Conservation (phyloP, 768 basidiomycete genomes). For the Tremella yokohamensis region DNA sequence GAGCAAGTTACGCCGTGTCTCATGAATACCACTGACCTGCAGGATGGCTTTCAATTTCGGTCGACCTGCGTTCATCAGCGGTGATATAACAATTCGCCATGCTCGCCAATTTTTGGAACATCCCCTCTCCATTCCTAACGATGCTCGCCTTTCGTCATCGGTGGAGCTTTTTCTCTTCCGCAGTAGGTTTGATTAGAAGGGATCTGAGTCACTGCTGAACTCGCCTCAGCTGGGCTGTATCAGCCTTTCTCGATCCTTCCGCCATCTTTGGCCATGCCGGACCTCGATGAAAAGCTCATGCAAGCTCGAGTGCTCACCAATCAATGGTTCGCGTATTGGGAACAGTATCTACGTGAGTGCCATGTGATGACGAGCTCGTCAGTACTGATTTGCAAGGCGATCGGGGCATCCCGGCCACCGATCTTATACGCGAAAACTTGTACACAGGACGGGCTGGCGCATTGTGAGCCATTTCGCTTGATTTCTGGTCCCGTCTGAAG, state of each 20-base stretch:
- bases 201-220: background rate
- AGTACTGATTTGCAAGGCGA: background rate
- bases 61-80: constrained; percentile 19
- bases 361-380: no score
- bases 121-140: constrained; percentile 14
- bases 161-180: constrained; percentile 18
- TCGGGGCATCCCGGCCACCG: constrained; percentile 6
- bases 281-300: constrained; percentile 32
- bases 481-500: background rate
- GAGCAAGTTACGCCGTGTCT: constrained; percentile 24
- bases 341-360: constrained; percentile 26
- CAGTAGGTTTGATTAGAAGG: constrained; percentile 4
- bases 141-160: constrained; percentile 19
- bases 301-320: constrained; percentile 16
- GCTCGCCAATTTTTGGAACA: constrained; percentile 20
- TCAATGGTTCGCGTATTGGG: constrained; percentile 38
- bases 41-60: constrained; percentile 29
- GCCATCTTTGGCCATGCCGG: constrained; percentile 19
- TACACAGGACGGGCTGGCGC: constrained; percentile 13
- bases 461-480: constrained; percentile 6
- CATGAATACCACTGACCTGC: constrained; percentile 26
- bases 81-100: constrained; percentile 14
- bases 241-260: constrained; percentile 32
- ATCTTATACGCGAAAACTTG: constrained; percentile 12
- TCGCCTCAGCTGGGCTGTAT: constrained; percentile 15